Conservation (phyloP, 2,329 filamentous ascomycete species). For the Dactylellina haptotyla region DNA sequence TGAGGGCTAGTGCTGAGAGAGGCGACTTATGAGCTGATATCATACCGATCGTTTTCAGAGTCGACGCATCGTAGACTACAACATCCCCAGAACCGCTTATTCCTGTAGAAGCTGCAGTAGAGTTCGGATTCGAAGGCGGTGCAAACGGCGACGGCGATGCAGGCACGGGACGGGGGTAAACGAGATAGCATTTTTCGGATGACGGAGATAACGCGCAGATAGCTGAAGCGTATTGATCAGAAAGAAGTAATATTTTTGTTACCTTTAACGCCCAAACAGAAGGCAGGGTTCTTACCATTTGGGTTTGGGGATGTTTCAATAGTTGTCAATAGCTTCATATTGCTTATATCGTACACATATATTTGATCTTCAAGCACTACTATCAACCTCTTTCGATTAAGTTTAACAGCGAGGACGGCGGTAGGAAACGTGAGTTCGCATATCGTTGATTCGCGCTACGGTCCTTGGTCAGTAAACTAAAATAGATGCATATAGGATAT, state of each 20-base stretch:
- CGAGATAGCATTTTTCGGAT: constrained; percentile 94
- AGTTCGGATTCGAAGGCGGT: constrained; percentile 55
- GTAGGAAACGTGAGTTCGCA: constrained; percentile 98
- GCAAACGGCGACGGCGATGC: constrained; percentile 64
- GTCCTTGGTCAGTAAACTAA: not conserved
- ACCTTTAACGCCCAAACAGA: constrained; percentile 5
- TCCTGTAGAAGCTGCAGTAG: constrained; percentile 50
- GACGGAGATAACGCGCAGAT: constrained; percentile 94
- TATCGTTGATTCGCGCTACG: constrained; percentile 79
- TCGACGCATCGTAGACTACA: constrained; percentile 87
- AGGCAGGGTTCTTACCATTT: constrained; percentile 65
- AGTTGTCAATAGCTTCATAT: constrained; percentile 93
- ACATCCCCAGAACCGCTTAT: constrained; percentile 90
- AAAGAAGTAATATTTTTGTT: not conserved
- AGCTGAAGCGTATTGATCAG: constrained; percentile 64
- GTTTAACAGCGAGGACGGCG: constrained; percentile 89
- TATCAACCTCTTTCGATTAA: constrained; percentile 92
- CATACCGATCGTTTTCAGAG: constrained; percentile 91
- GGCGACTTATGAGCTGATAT: constrained; percentile 94
- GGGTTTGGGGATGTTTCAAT: constrained; percentile 95
- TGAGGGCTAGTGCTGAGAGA: constrained; percentile 87
- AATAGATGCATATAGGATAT: not conserved
- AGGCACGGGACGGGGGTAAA: constrained; percentile 85
- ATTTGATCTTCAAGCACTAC: constrained; percentile 96
- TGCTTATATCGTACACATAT: constrained; percentile 98